Evolutionary conservation across 1,139 yeast genomes (phyloP).

Genomic region (Yamadazyma epiphylla): DNA sequence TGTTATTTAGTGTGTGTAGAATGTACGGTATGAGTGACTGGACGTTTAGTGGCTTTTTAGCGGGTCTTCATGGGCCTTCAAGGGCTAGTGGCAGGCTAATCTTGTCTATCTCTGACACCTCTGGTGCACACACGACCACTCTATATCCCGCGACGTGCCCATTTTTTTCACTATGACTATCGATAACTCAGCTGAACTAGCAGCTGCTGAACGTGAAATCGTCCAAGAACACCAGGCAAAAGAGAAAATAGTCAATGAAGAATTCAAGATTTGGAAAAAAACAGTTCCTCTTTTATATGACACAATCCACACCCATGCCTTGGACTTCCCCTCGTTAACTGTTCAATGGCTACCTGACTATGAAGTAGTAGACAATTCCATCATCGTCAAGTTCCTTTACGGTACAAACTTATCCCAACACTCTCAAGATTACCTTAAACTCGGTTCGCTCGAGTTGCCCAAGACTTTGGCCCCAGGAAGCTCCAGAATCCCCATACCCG

Average conservation of each 20-base stretch:
- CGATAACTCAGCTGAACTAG: constrained; percentile 6
- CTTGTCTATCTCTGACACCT: too few species aligned
- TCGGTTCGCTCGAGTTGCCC: constrained; percentile 49
- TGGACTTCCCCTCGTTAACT: constrained; percentile 58
- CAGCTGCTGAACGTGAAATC: constrained; percentile 21
- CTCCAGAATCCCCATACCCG: constrained; percentile 21
- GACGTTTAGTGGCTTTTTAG: too few species aligned
- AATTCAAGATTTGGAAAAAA: constrained; percentile 93
- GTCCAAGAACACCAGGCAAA: constrained; percentile 43
- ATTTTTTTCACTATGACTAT: constrained; percentile 7
- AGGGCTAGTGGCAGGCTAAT: too few species aligned
- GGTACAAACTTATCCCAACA: constrained; percentile 47
- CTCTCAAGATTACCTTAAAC: constrained; percentile 40
- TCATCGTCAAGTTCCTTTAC: constrained; percentile 39
- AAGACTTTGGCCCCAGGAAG: constrained; percentile 41
- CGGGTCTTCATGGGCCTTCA: too few species aligned
- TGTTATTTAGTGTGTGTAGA: constrained; percentile 23
- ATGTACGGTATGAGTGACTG: not conserved
- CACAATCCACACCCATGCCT: constrained; percentile 64
- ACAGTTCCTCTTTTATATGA: constrained; percentile 88
- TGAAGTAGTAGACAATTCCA: constrained; percentile 29
- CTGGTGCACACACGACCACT: too few species aligned
- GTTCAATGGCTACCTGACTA: constrained; percentile 47
- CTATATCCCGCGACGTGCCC: too few species aligned
- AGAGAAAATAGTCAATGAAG: constrained; percentile 57